Evolutionary conservation across 2,329 filamentous ascomycete species (phyloP).

Genomic region (Pyricularia grisea): DNA sequence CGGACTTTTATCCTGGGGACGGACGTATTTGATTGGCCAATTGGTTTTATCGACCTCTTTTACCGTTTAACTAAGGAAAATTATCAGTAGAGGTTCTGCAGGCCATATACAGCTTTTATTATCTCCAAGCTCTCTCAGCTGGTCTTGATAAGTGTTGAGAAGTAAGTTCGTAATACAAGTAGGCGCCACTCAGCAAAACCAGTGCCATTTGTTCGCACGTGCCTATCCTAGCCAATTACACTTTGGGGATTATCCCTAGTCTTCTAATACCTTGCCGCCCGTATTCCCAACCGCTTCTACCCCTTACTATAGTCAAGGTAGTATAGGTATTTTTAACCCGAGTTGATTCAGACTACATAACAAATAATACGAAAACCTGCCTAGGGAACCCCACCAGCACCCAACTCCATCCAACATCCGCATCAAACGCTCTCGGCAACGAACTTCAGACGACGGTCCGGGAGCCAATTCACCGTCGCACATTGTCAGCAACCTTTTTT

Average conservation of each 20-base stretch:
- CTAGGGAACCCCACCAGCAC: background rate
- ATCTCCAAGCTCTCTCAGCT: background rate
- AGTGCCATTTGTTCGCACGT: background rate
- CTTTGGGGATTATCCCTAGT: background rate
- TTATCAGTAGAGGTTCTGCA: too few relatives aligned
- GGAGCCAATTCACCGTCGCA: background rate
- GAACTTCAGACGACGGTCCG: background rate
- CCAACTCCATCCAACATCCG: background rate
- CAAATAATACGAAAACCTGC: background rate
- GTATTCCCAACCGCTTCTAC: background rate
- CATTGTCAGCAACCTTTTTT: background rate
- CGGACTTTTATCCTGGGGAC: too few relatives aligned
- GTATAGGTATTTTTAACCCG: background rate
- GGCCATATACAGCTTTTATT: too few relatives aligned
- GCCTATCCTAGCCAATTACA: background rate
- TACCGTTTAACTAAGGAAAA: too few relatives aligned
- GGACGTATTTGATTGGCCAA: too few relatives aligned
- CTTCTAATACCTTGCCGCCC: background rate
- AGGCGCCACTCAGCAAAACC: background rate
- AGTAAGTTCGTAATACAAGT: background rate
- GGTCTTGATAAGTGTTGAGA: background rate
- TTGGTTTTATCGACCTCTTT: too few relatives aligned
- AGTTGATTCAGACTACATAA: background rate
- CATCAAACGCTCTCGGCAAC: background rate
- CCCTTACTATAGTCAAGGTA: background rate